phyloP scores from a whole-genome alignment of 768 basidiomycete genomes.

The Lentinula sp. region DNA sequence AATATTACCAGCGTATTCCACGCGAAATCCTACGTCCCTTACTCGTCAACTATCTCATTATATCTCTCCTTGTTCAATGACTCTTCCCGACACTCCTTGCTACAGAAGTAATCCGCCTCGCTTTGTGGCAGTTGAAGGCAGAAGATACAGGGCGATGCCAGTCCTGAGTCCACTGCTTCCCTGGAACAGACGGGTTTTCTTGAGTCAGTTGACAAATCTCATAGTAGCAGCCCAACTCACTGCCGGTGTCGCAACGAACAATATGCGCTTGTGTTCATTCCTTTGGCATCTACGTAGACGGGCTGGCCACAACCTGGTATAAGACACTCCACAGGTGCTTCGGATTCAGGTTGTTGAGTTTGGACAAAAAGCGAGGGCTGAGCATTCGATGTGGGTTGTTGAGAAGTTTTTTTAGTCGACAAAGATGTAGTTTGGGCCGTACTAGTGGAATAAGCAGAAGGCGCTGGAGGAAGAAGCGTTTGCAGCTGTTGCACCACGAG shows the following conservation, averaged over 20 bases:
- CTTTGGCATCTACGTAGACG: constrained; percentile 49
- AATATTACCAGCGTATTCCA: not conserved
- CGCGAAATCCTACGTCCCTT: not conserved
- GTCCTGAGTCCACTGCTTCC: constrained; percentile 49
- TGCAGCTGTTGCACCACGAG: constrained; percentile 40
- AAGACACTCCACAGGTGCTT: constrained; percentile 37
- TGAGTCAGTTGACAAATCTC: constrained; percentile 2
- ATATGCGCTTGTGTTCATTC: constrained; percentile 44
- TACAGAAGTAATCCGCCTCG: constrained; percentile 58
- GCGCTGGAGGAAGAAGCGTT: not conserved
- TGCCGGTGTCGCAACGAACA: constrained; percentile 60
- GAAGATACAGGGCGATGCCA: constrained; percentile 57
- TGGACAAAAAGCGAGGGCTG: not conserved
- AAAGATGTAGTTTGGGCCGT: not conserved
- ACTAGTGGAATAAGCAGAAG: not conserved
- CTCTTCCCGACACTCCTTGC: constrained; percentile 50
- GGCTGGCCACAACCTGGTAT: constrained; percentile 54
- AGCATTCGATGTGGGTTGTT: not conserved
- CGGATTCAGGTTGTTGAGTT: constrained; percentile 16
- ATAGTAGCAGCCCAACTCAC: constrained; percentile 29
- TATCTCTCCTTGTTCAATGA: constrained; percentile 43
- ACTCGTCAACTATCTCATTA: not conserved
- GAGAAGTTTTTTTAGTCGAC: not conserved
- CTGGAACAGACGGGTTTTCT: constrained; percentile 24
- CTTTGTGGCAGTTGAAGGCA: constrained; percentile 56